phyloP scores from a whole-genome alignment of 805 yeast genomes.

The Isabelozyma gotoi region DNA sequence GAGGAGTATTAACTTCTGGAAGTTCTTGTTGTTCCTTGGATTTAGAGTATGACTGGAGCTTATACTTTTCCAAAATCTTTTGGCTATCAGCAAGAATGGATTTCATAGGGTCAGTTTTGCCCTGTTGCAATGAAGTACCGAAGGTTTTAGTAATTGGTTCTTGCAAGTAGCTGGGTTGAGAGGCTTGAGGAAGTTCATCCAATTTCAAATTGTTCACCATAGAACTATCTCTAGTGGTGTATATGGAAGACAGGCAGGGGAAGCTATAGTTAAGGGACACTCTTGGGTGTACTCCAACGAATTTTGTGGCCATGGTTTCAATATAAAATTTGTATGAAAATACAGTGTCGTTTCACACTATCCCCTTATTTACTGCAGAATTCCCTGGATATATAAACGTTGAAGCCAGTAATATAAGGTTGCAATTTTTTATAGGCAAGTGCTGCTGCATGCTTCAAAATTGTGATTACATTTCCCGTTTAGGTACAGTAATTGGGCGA shows the following conservation, averaged over 20 bases:
- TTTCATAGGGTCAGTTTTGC: neutral
- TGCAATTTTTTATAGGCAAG: neutral
- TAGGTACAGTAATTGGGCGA: neutral
- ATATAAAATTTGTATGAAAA: too few relatives aligned
- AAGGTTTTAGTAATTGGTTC: constrained; percentile 2
- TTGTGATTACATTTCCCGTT: neutral
- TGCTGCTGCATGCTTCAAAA: neutral
- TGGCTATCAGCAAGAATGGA: neutral
- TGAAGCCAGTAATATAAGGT: neutral
- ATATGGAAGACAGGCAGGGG: constrained; percentile 5
- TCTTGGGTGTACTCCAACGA: constrained; percentile 9
- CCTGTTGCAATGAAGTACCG: neutral
- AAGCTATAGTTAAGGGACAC: constrained; percentile 12
- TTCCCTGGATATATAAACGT: neutral
- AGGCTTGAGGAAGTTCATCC: constrained; percentile 8
- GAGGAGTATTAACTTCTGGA: neutral
- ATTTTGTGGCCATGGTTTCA: constrained; percentile 2
- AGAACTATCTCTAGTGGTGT: constrained; percentile 9
- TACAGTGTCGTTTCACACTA: too few relatives aligned
- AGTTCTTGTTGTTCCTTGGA: neutral
- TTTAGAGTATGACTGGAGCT: neutral
- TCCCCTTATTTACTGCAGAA: neutral
- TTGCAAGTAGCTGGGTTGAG: neutral
- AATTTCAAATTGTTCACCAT: constrained; percentile 11
- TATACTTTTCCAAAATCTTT: neutral